These are phyloP conservation scores for Rosellinia necatrix DNA, from an alignment of 2,329 filamentous ascomycete genomes.

Conservation along the genomic window DNA sequence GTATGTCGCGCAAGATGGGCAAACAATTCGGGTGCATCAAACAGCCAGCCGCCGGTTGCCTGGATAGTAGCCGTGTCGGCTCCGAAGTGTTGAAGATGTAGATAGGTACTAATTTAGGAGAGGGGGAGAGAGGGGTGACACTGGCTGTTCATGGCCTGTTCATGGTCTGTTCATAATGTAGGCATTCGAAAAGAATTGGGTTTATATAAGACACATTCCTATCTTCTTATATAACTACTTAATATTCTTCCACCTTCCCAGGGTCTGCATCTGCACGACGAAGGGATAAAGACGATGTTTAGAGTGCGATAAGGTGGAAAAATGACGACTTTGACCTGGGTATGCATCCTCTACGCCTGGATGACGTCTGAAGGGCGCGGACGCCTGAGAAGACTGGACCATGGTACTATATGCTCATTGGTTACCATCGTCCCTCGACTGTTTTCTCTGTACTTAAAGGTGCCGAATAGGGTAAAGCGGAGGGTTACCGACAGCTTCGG, in stretches of 20 bases:
- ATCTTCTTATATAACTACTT: constrained; percentile 11
- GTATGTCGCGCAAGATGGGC: background rate
- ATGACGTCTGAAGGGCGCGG: constrained; percentile 23
- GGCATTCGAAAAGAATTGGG: background rate
- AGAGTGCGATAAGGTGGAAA: background rate
- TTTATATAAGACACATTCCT: background rate
- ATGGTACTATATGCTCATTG: background rate
- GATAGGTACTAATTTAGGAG: background rate
- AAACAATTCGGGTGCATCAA: background rate
- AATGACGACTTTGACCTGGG: constrained; percentile 4
- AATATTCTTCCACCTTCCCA: background rate
- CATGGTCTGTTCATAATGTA: no score
- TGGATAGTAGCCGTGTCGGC: constrained; percentile 3
- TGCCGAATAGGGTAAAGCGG: background rate
- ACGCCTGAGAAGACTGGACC: background rate
- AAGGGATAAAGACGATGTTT: background rate
- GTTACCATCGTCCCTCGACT: background rate
- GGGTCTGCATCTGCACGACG: background rate
- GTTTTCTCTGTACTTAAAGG: no score
- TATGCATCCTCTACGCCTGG: background rate
- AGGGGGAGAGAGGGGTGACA: no score
- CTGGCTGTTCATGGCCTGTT: no score
- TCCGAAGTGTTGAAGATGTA: no score
- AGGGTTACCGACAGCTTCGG: no score
- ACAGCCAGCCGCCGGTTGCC: no score